Evolutionary conservation across 495 filamentous ascomycete species (phyloP).

Genomic region (Lophiostoma macrostomum): DNA sequence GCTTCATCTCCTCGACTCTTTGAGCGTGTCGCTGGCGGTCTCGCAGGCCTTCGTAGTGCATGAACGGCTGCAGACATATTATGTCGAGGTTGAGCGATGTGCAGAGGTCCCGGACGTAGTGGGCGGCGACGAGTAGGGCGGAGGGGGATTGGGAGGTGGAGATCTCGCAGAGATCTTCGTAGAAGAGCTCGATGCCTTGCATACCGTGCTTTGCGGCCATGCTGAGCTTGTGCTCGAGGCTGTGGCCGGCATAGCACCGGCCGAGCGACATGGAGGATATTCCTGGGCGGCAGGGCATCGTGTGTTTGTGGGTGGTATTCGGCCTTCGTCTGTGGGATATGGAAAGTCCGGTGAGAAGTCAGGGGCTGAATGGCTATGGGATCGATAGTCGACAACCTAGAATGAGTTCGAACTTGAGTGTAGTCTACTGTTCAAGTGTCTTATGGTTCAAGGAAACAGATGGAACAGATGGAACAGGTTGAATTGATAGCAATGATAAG

Average conservation of each 20-base stretch:
- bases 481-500: too few species aligned
- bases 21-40: conserved; percentile 59
- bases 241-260: conserved; percentile 56
- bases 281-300: conserved; percentile 38
- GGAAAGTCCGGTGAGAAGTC: too few species aligned
- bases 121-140: conserved; percentile 52
- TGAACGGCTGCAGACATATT: conserved; percentile 74
- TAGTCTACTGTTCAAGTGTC: too few species aligned
- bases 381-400: too few species aligned
- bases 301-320: conserved; percentile 6
- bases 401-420: too few species aligned
- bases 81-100: conserved; percentile 57
- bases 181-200: conserved; percentile 73
- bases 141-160: conserved; percentile 42
- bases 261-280: conserved; percentile 69
- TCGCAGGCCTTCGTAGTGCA: conserved; percentile 72
- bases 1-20: conserved; percentile 59
- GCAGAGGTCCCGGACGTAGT: conserved; percentile 54
- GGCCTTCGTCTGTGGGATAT: too few species aligned
- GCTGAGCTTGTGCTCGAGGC: conserved; percentile 62
- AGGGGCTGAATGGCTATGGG: too few species aligned
- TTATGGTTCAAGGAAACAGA: too few species aligned
- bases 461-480: too few species aligned
- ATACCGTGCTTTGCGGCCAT: conserved; percentile 63
- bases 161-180: conserved; percentile 70